Evolutionary conservation across 345 rosid genomes (phyloP).

Genomic region (rapeseed (Brassica napus)): DNA sequence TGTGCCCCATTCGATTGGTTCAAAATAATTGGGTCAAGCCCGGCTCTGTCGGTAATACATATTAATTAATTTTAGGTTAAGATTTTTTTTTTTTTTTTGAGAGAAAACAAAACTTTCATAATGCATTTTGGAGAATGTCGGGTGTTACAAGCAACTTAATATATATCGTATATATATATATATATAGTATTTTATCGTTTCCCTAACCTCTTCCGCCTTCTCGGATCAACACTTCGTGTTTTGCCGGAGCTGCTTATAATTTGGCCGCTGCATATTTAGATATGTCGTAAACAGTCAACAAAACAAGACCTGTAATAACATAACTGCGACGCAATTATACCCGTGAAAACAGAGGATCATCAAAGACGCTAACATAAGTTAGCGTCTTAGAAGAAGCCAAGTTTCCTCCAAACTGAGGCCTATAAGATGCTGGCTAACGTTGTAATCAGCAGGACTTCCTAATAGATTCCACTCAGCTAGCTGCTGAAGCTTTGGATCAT

Average conservation of each 20-base stretch:
- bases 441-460: slow-evolving; percentile 53
- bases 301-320: slow-evolving; percentile 7
- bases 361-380: slow-evolving; percentile 52
- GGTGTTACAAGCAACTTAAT: slow-evolving; percentile 23
- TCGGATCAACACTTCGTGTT: background rate
- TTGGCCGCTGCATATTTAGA: slow-evolving; percentile 39
- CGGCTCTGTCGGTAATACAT: too few relatives aligned
- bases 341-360: slow-evolving; percentile 50
- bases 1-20: background rate
- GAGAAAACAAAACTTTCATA: background rate
- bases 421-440: slow-evolving; percentile 52
- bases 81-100: too few relatives aligned
- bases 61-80: too few relatives aligned
- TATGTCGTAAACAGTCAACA: background rate
- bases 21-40: too few relatives aligned
- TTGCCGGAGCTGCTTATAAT: slow-evolving; percentile 25
- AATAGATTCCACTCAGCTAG: slow-evolving; percentile 55
- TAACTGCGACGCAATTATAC: slow-evolving; percentile 30
- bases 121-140: slow-evolving; percentile 14
- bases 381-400: slow-evolving; percentile 56
- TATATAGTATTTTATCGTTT: background rate
- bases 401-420: slow-evolving; percentile 46
- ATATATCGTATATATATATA: background rate
- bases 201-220: slow-evolving; percentile 17
- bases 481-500: slow-evolving; percentile 53